Percentiles rank a stretch among this genome's conserved stretches.
These are phyloP conservation scores for Torrubiella hemipterigena DNA, from an alignment of 2,329 filamentous ascomycete species.

Conservation along the genomic window DNA sequence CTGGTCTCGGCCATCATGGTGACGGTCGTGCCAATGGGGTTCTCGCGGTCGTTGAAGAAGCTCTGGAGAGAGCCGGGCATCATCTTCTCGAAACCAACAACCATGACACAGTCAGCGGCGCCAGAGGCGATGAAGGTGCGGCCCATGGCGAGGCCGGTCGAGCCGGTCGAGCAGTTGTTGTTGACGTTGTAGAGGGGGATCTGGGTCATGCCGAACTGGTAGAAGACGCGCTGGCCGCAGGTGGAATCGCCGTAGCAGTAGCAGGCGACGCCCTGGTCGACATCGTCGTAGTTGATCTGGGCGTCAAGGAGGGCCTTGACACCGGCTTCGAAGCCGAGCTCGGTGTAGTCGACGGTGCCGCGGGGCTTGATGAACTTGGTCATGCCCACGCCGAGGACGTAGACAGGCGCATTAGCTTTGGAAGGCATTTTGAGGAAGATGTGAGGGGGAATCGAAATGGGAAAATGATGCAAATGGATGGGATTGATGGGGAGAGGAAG, in stretches of 20 bases:
- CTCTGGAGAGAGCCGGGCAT: constrained; percentile 71
- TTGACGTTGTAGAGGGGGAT: constrained; percentile 98
- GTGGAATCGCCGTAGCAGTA: constrained; percentile 97
- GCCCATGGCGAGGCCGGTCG: constrained; percentile 76
- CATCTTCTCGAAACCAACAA: constrained; percentile 98
- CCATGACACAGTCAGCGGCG: constrained; percentile 75
- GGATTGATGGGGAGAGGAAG: constrained; percentile 1
- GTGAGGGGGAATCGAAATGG: not conserved
- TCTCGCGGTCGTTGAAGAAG: constrained; percentile 75
- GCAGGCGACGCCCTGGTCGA: constrained; percentile 91
- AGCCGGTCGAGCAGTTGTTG: constrained; percentile 95
- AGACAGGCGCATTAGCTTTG: constrained; percentile 45
- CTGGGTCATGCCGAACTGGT: constrained; percentile 94
- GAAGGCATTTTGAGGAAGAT: constrained; percentile 28
- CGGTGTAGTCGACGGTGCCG: constrained; percentile 87
- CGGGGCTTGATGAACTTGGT: constrained; percentile 98
- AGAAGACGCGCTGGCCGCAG: constrained; percentile 95
- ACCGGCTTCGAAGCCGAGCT: constrained; percentile 86
- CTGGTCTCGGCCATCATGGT: constrained; percentile 77
- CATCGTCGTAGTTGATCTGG: constrained; percentile 91
- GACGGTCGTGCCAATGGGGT: constrained; percentile 59
- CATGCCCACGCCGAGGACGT: constrained; percentile 96
- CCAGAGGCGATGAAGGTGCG: constrained; percentile 69
- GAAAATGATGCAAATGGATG: not conserved
- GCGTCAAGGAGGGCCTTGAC: constrained; percentile 78